Conservation (phyloP, 768 basidiomycete genomes). For the Boletus pseudopeckii region DNA sequence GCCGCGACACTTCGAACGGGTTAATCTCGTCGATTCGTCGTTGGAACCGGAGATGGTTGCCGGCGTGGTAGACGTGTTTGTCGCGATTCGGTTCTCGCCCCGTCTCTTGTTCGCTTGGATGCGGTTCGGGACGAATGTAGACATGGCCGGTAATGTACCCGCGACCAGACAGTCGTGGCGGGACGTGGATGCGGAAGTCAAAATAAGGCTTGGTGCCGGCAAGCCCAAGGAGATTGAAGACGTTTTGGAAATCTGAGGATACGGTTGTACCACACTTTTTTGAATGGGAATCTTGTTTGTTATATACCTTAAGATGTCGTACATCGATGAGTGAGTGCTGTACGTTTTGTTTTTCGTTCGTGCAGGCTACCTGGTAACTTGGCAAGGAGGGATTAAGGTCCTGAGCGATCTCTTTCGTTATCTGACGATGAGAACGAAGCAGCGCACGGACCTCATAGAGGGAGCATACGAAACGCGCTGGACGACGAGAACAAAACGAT, state of each 20-base stretch:
- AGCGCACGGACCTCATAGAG: too few relatives aligned
- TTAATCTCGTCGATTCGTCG: constrained; percentile 4
- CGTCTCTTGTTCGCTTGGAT: background rate
- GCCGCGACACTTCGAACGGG: background rate
- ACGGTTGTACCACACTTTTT: background rate
- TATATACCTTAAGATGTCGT: too few relatives aligned
- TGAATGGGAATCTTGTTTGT: too few relatives aligned
- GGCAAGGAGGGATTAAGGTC: too few relatives aligned
- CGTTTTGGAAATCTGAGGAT: background rate
- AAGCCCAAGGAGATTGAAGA: background rate
- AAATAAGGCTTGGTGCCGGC: background rate
- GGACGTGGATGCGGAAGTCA: background rate
- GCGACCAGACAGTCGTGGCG: background rate
- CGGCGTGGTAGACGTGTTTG: constrained; percentile 1
- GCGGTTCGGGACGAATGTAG: too few relatives aligned
- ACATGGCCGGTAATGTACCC: background rate
- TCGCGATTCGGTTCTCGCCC: background rate
- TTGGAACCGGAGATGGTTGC: background rate
- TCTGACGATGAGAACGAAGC: too few relatives aligned
- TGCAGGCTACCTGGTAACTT: too few relatives aligned
- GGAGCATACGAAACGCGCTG: too few relatives aligned
- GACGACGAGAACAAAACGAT: too few relatives aligned
- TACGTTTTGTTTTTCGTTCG: too few relatives aligned
- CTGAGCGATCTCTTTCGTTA: too few relatives aligned
- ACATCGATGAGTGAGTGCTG: too few relatives aligned